phyloP scores from a whole-genome alignment of 352 stramenopile genomes.

The Phytophthora hybrid region DNA sequence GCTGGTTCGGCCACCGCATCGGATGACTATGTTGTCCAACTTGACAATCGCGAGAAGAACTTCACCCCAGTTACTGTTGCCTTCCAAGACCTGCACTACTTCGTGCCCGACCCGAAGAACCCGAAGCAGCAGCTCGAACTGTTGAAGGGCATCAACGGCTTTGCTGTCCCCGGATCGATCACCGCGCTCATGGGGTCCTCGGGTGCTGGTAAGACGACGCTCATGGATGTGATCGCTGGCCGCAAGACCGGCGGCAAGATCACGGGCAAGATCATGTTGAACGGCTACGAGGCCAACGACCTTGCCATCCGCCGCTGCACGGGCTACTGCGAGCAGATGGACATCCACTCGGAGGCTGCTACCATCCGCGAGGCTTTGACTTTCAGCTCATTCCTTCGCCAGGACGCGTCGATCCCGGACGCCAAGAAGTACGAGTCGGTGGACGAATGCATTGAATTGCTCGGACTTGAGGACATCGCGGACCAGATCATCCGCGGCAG shows the following conservation, averaged over 20 bases:
- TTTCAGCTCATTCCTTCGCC: conserved; percentile 84
- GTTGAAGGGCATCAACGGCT: conserved; percentile 12
- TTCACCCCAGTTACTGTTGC: conserved; percentile 27
- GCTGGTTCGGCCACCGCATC: background rate
- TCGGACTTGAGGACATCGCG: conserved; percentile 34
- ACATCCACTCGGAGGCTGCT: conserved; percentile 82
- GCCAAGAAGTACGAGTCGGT: conserved; percentile 36
- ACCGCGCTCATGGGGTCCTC: background rate
- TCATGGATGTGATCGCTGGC: background rate
- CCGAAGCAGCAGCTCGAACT: conserved; percentile 11
- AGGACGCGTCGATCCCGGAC: conserved; percentile 30
- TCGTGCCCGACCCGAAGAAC: conserved; percentile 14
- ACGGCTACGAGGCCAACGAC: conserved; percentile 50
- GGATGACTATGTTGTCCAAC: conserved; percentile 1
- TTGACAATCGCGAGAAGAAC: conserved; percentile 11
- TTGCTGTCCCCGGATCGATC: conserved; percentile 5
- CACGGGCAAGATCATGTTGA: conserved; percentile 24
- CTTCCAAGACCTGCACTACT: conserved; percentile 27
- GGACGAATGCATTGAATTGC: conserved; percentile 34
- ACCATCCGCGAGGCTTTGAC: conserved; percentile 71
- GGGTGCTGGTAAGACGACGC: background rate
- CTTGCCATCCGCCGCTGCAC: conserved; percentile 58
- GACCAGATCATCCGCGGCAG: conserved; percentile 44
- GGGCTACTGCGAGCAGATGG: conserved; percentile 84
- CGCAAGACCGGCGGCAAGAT: background rate